Conservation (phyloP, 73 alveolate species). For the Halteria grandinella region DNA sequence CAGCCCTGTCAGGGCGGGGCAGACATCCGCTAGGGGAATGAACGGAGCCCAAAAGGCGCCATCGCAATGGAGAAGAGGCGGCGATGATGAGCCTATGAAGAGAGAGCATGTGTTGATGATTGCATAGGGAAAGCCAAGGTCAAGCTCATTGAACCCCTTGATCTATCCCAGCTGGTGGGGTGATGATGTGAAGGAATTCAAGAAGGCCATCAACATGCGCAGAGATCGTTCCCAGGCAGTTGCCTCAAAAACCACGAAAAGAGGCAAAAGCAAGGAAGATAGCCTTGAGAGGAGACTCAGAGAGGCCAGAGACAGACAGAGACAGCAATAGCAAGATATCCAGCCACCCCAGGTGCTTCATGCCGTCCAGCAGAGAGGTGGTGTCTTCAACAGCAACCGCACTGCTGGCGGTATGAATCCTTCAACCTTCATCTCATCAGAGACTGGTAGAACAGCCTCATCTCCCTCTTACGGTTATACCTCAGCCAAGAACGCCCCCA, state of each 20-base stretch:
- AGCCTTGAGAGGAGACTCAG: conserved; percentile 27
- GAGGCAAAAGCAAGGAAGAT: conserved; percentile 18
- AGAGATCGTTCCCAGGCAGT: conserved; percentile 37
- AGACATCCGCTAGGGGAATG: too few relatives aligned
- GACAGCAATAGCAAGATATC: not conserved
- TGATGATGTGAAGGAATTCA: conserved; percentile 42
- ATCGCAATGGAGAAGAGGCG: conserved; percentile 38
- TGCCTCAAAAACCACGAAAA: not conserved
- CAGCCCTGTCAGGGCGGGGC: too few relatives aligned
- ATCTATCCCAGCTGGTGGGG: conserved; percentile 58
- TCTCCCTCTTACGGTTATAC: conserved; percentile 49
- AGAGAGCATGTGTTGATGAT: not conserved
- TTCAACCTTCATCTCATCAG: too few relatives aligned
- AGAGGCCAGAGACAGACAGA: conserved; percentile 24
- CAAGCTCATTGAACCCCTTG: conserved; percentile 26
- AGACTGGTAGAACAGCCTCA: not conserved
- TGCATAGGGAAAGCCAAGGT: conserved; percentile 16
- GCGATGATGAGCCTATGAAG: not conserved
- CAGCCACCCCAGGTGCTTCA: too few relatives aligned
- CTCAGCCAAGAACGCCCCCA: conserved; percentile 16
- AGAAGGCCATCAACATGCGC: conserved; percentile 2
- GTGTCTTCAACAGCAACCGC: too few relatives aligned
- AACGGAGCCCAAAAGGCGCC: conserved; percentile 38
- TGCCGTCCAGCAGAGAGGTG: too few relatives aligned
- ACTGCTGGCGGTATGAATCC: too few relatives aligned